Base-by-base conservation (phyloP, 345 rosid genomes). In the Ceriops zippeliana region DNA sequence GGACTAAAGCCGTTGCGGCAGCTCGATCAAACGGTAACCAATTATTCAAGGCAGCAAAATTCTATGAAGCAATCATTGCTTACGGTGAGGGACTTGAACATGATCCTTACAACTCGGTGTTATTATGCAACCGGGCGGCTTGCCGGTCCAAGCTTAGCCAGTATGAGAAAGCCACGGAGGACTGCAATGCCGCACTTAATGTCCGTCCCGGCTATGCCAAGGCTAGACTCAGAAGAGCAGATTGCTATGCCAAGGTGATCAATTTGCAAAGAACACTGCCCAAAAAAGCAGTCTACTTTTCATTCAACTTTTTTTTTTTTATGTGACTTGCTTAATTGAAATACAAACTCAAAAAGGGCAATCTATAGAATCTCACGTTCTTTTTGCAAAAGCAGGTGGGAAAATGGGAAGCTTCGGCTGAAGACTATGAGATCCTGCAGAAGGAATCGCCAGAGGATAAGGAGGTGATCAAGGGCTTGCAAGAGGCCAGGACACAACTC, bases 111-210 rank as follows among this genome's bases (percentile, higher is more conserved):
- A 95, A 95, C 85, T 89, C 99, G 0, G 82, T 95, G 27, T 76
- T 95, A 83, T 52, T 91, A 24, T 89, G 99, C 78, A 95, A 95
- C 71, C 83, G 97, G 35, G 97, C 99, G 0, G 93, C 99, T 27
- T 90, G 90, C 53, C 67, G 82, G 17, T 81, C 89, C 60, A 95
- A 90, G 73, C 79, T 89, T 2, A 83, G 87, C 46, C 87, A 84
- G 22, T 80, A 58, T 56, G 89, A 85, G n/a, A 87, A 87, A 46
- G 90, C 92, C 0, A 66, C 88, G 0, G 96, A 91, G 30, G 99
- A 95, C 62, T 89, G 96, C 74, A 83, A 74, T 17, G 80, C 80
- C 9, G 99, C 97, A 1, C 92, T 95, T 16, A 65, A 72, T 27
- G 65, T 88, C 5, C 86, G 89, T 11, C 96, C 96, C 0, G 72